Evolutionary conservation across 257 asterid species (phyloP).

Genomic region (Echites panduratus): DNA sequence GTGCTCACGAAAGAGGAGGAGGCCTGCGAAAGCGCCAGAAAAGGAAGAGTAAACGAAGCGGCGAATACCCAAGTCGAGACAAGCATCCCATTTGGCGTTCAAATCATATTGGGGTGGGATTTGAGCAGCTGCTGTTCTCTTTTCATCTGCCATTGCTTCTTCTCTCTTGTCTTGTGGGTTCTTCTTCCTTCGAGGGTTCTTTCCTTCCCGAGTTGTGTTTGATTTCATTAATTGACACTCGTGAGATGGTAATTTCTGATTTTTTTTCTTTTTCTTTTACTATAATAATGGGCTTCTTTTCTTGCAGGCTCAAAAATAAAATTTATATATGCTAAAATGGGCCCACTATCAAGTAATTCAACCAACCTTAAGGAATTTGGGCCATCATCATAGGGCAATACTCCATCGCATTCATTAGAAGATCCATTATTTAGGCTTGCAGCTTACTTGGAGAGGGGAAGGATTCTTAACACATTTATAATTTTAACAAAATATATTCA

Average conservation of each 20-base stretch:
- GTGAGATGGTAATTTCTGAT: neutral
- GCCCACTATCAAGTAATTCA: neutral
- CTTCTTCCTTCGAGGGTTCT: constrained; percentile 14
- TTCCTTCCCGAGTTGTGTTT: neutral
- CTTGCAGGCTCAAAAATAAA: neutral
- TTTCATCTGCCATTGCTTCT: constrained; percentile 46
- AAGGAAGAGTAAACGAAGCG: constrained; percentile 60
- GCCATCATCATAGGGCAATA: no score
- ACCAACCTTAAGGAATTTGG: no score
- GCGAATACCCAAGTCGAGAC: constrained; percentile 60
- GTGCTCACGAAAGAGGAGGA: constrained; percentile 61
- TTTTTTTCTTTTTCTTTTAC: neutral
- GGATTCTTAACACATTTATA: no score
- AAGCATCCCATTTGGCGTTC: constrained; percentile 80
- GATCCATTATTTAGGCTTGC: no score
- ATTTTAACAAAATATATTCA: no score
- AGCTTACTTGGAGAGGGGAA: no score
- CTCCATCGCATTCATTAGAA: no score
- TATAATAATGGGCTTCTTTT: neutral
- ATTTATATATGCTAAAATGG: neutral
- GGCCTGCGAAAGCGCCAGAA: constrained; percentile 65
- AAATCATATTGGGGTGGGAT: constrained; percentile 47
- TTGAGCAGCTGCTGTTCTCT: constrained; percentile 18
- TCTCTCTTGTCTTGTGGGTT: no score
- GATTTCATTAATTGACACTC: neutral